These are phyloP conservation scores for Adansonia madagascariensis DNA, from an alignment of 441 rosid genomes.

Conservation along the genomic window DNA sequence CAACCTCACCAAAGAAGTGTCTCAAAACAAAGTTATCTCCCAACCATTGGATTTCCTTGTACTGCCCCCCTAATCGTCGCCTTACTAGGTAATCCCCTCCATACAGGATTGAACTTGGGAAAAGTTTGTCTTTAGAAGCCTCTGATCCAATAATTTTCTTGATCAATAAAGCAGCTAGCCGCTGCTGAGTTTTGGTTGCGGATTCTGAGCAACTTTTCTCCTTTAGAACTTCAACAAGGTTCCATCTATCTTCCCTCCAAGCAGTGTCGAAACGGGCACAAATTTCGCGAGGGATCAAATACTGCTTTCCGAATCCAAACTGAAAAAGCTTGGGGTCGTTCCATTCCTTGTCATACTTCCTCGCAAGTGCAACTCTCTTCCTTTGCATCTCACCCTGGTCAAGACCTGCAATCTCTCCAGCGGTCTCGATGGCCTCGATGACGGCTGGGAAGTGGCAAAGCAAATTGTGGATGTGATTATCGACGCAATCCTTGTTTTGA, in stretches of 20 bases:
- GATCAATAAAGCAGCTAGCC: conserved; percentile 62
- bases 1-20: conserved; percentile 63
- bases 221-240: conserved; percentile 61
- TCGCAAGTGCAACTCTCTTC: conserved; percentile 61
- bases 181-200: conserved; percentile 60
- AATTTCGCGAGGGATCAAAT: conserved; percentile 62
- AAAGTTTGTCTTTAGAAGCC: conserved; percentile 51
- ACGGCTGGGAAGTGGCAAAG: conserved; percentile 66
- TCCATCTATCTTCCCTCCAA: conserved; percentile 85
- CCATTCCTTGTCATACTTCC: conserved; percentile 83
- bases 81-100: conserved; percentile 83
- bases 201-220: conserved; percentile 51
- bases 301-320: conserved; percentile 88
- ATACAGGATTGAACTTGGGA: conserved; percentile 67
- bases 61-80: conserved; percentile 68
- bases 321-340: conserved; percentile 74
- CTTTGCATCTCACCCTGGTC: conserved; percentile 81
- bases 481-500: conserved; percentile 80
- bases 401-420: conserved; percentile 75
- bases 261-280: conserved; percentile 55
- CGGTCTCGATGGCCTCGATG: conserved; percentile 83
- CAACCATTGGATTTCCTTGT: conserved; percentile 88
- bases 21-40: conserved; percentile 78
- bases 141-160: conserved; percentile 61
- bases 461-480: conserved; percentile 84